These are phyloP conservation scores for Tricholoma furcatifolium DNA, from an alignment of 768 basidiomycete species.

Conservation along the genomic window DNA sequence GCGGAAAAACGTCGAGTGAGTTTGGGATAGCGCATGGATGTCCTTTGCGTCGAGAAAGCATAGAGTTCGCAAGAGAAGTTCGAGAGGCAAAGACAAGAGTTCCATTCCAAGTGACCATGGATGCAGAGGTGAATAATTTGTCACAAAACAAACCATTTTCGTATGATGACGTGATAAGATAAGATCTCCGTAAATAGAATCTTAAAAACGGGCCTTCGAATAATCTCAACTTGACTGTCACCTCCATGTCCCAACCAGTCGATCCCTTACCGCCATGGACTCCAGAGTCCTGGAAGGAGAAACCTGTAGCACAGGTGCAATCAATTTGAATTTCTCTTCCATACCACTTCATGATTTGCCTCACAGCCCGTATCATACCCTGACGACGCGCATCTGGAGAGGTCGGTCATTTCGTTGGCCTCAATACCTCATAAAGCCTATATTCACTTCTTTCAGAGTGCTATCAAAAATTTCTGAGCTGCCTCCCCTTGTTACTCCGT, in stretches of 20 bases:
- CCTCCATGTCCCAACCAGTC: neutral
- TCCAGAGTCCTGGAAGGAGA: constrained; percentile 78
- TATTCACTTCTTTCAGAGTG: constrained; percentile 44
- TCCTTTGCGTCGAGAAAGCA: constrained; percentile 21
- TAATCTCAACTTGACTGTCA: neutral
- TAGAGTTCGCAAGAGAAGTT: constrained; percentile 18
- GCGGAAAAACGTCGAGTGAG: constrained; percentile 20
- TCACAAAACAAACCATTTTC: too few species aligned
- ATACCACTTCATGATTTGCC: neutral
- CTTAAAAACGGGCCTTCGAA: too few species aligned
- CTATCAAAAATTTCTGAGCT: constrained; percentile 73
- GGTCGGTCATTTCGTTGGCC: constrained; percentile 33
- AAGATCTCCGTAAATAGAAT: too few species aligned
- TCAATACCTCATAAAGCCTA: neutral
- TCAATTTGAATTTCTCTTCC: neutral
- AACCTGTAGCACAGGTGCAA: constrained; percentile 71
- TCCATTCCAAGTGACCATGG: too few species aligned
- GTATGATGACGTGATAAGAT: too few species aligned
- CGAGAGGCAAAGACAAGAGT: too few species aligned
- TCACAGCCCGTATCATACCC: constrained; percentile 69
- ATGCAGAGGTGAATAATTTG: too few species aligned
- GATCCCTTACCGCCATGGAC: constrained; percentile 45
- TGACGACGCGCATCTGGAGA: constrained; percentile 56
- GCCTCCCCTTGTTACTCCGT: constrained; percentile 90
- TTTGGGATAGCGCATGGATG: constrained; percentile 21